Percentiles rank a stretch among this genome's conserved stretches.
Evolutionary conservation across 192 early-diverging fungal species (phyloP).

Genomic region (Coemansia sp.): DNA sequence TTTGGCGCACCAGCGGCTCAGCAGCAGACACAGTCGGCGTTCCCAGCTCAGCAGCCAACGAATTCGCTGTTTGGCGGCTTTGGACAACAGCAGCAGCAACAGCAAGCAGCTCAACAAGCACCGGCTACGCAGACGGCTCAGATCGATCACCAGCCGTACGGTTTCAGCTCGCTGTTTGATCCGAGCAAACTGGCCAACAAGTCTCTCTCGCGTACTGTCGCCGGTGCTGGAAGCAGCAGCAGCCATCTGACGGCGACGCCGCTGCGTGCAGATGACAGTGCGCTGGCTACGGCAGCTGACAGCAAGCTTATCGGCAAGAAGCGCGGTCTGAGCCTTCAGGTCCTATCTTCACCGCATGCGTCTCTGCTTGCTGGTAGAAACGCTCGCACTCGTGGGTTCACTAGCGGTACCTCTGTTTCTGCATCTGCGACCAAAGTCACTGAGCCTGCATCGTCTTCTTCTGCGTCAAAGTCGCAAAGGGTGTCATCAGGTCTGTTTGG

Average conservation of each 20-base stretch:
- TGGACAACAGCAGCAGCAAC: conserved; percentile 5
- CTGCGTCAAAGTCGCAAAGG: neutral
- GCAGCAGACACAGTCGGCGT: conserved; percentile 1
- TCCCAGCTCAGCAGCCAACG: conserved; percentile 15
- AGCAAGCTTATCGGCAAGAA: conserved; percentile 59
- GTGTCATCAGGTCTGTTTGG: conserved; percentile 27
- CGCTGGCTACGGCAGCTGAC: conserved; percentile 29
- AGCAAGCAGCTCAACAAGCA: conserved; percentile 34
- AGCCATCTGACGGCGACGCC: conserved; percentile 41
- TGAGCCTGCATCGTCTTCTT: no score
- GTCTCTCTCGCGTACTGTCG: conserved; percentile 4
- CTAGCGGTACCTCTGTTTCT: conserved; percentile 22
- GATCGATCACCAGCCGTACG: conserved; percentile 87
- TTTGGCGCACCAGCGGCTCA: conserved; percentile 18
- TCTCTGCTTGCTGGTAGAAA: conserved; percentile 53
- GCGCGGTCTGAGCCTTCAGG: conserved; percentile 65
- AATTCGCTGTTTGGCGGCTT: conserved; percentile 17
- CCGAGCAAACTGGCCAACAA: conserved; percentile 28
- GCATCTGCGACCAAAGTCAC: conserved; percentile 27
- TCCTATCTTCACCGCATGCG: conserved; percentile 71
- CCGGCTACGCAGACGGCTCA: conserved; percentile 52
- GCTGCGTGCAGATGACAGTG: conserved; percentile 15
- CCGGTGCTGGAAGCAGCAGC: conserved; percentile 16
- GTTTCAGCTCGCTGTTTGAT: conserved; percentile 77
- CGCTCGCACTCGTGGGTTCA: conserved; percentile 76